Evolutionary conservation across 2,329 filamentous ascomycete species (phyloP).

Genomic region (Colletotrichum tamarilloi): DNA sequence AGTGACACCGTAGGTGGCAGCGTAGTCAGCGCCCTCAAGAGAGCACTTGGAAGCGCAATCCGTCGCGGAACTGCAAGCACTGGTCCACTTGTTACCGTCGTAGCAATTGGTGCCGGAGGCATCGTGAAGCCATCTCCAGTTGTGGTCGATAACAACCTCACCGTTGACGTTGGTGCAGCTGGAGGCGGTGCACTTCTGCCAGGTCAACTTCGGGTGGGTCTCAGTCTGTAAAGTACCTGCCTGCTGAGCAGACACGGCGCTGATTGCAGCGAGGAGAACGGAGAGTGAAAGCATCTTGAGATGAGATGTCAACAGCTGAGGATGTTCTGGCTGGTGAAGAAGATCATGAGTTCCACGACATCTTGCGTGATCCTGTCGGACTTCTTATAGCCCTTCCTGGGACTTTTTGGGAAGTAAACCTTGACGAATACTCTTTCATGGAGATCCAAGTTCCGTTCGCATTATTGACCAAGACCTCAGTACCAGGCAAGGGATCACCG

Average conservation of each 20-base stretch:
- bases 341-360: not conserved
- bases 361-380: not conserved
- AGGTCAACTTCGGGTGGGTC: slow-evolving; percentile 64
- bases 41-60: slow-evolving; percentile 62
- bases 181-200: slow-evolving; percentile 62
- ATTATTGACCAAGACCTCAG: not conserved
- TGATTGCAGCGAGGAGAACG: slow-evolving; percentile 50
- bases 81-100: slow-evolving; percentile 59
- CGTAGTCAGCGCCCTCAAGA: slow-evolving; percentile 65
- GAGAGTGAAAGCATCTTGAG: slow-evolving; percentile 40
- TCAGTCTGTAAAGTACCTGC: slow-evolving; percentile 60
- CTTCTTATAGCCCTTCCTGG: slow-evolving; percentile 1
- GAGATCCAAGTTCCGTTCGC: slow-evolving; percentile 8
- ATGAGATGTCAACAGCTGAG: not conserved
- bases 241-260: slow-evolving; percentile 56
- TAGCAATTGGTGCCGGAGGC: slow-evolving; percentile 64
- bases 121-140: slow-evolving; percentile 71
- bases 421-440: not conserved
- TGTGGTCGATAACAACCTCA: slow-evolving; percentile 67
- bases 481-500: not conserved
- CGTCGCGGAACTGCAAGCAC: slow-evolving; percentile 51
- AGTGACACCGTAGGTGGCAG: slow-evolving; percentile 63
- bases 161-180: slow-evolving; percentile 63
- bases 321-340: not conserved
- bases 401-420: not conserved